Conservation (phyloP, 106 monocot species). For the Dendrobium chrysotoxum region DNA sequence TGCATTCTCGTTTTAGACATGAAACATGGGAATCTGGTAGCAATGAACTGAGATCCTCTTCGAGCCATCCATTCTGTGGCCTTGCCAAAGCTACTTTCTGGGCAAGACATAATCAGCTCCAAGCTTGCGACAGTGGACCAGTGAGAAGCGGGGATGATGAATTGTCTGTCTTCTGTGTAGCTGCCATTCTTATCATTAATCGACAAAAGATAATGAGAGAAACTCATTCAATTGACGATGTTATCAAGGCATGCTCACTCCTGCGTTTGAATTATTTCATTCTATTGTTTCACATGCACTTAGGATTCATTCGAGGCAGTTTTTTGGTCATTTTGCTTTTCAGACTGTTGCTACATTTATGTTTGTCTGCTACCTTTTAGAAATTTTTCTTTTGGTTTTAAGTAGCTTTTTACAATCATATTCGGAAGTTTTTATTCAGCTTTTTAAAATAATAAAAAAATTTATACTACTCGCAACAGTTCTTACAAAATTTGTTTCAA, state of each 20-base stretch:
- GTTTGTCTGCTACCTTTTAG: too few relatives aligned
- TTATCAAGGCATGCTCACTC: slow-evolving; percentile 64
- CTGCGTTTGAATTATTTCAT: slow-evolving; percentile 3
- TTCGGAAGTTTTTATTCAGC: too few relatives aligned
- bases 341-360: too few relatives aligned
- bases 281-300: background rate
- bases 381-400: too few relatives aligned
- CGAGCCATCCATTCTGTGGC: slow-evolving; percentile 84
- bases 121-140: slow-evolving; percentile 14
- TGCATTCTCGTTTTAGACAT: slow-evolving; percentile 11
- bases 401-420: too few relatives aligned
- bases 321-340: too few relatives aligned
- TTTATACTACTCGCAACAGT: too few relatives aligned
- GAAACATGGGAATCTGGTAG: slow-evolving; percentile 16
- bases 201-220: slow-evolving; percentile 87
- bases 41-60: slow-evolving; percentile 39
- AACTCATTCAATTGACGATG: slow-evolving; percentile 84
- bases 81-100: slow-evolving; percentile 75
- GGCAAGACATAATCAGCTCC: slow-evolving; percentile 41
- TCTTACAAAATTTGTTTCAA: too few relatives aligned
- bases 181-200: slow-evolving; percentile 85
- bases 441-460: too few relatives aligned
- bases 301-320: too few relatives aligned
- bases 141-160: slow-evolving; percentile 58
- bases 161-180: slow-evolving; percentile 89